Base-by-base conservation (phyloP, 1,284 basidiomycete species). In the Vanrija pseudolonga region DNA sequence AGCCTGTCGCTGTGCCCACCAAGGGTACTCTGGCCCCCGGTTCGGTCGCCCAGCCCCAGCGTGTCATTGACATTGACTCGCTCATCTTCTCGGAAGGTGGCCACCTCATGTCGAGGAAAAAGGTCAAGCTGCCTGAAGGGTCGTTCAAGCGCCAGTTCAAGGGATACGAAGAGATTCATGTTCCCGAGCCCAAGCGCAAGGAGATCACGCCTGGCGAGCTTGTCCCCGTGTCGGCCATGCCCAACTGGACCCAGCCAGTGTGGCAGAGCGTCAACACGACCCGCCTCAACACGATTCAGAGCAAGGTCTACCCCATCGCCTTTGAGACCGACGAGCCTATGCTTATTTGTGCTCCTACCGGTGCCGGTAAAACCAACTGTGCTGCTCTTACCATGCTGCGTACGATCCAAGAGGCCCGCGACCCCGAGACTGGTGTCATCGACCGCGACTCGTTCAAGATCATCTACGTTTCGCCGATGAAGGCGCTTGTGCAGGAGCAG, bases 291-390 rank as follows among this genome's bases (percentile, higher is more conserved):
- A 85, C 88, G 6, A 84, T 98, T n/a, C 96, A 96, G 77, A 91
- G 88, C 79, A 90, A 89, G 73, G 80, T 95, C 5, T 98, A 83
- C 75, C 95, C 95, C 1, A 79, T 93, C 53, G 96, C 95, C 0
- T 98, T 97, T 72, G 91, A 91, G 4, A 87, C 88, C 0, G 93
- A 97, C 65, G 94, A 98, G 64, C 94, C 95, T 0, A 84, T 98
- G 64, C 80, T 99, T 26, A 85, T 98, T 39, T 98, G 96, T 80
- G 96, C 96, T 0, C 96, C 96, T 3, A 98, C 96, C 0, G 96
- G 96, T 77, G 96, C 96, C 5, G 96, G 96, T 64, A 99, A 99
- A 92, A 99, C 96, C 28, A 99, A 99, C 67, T 96, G 98, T 24
- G 96, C 96, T 14, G 92, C 98, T 84, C 82, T 98, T 14, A 86